A percentile compares a stretch with the other conserved stretches of the same genome.
Evolutionary conservation across 352 stramenopile species (phyloP).

Genomic region (Phytophthora agathidicida): DNA sequence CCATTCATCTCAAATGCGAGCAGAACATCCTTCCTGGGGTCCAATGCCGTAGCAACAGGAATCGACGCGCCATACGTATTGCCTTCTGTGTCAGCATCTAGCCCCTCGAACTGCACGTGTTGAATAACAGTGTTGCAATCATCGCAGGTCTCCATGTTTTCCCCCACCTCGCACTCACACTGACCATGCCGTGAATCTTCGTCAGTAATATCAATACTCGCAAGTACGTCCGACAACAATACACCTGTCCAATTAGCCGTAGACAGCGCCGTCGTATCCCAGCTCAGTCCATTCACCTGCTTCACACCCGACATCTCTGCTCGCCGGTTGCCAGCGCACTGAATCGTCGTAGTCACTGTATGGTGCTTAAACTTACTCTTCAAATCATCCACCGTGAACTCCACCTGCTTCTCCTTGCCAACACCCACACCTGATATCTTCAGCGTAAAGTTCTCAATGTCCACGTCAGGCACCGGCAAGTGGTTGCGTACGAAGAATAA

Average conservation of each 20-base stretch:
- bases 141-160: slow-evolving; percentile 59
- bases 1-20: slow-evolving; percentile 99
- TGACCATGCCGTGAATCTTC: slow-evolving; percentile 59
- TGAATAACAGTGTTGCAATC: slow-evolving; percentile 77
- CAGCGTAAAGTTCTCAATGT: slow-evolving; percentile 65
- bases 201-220: slow-evolving; percentile 83
- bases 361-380: slow-evolving; percentile 94
- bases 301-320: slow-evolving; percentile 94
- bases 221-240: slow-evolving; percentile 92
- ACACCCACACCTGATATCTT: slow-evolving; percentile 75
- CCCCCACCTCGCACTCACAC: slow-evolving; percentile 55
- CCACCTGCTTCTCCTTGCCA: slow-evolving; percentile 43
- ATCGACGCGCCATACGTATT: slow-evolving; percentile 91
- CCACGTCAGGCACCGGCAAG: slow-evolving; percentile 94
- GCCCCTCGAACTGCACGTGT: slow-evolving; percentile 87
- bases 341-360: slow-evolving; percentile 93
- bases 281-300: slow-evolving; percentile 83
- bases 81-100: slow-evolving; percentile 85
- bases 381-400: slow-evolving; percentile 86
- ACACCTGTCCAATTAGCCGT: slow-evolving; percentile 97
- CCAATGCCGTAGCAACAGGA: slow-evolving; percentile 93
- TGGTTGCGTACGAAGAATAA: slow-evolving; percentile 99
- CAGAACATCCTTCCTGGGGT: slow-evolving; percentile 95
- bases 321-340: slow-evolving; percentile 97
- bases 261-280: slow-evolving; percentile 91